Evolutionary conservation across 345 rosid genomes (phyloP).

Genomic region (Microthlaspi erraticum): DNA sequence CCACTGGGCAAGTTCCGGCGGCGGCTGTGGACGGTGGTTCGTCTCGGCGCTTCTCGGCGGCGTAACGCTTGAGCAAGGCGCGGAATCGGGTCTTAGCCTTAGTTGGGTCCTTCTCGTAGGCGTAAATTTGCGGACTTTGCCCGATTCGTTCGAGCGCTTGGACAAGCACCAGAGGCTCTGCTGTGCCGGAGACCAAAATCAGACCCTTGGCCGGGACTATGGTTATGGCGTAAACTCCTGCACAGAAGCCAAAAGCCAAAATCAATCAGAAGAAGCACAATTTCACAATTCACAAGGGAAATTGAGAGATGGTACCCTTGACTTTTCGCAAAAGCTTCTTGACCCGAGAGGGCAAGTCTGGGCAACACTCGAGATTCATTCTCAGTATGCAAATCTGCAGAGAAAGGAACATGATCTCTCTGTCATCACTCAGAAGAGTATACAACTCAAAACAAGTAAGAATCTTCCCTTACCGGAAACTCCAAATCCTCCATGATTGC

Average conservation of each 20-base stretch:
- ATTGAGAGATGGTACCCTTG: neutral
- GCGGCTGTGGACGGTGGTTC: neutral
- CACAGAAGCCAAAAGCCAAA: neutral
- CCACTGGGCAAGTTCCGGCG: constrained; percentile 3
- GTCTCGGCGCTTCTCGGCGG: neutral
- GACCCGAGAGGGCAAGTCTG: constrained; percentile 3
- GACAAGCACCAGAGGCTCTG: constrained; percentile 18
- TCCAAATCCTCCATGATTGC: constrained; percentile 28
- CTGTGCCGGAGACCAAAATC: constrained; percentile 28
- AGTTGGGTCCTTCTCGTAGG: constrained; percentile 37
- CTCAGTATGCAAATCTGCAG: constrained; percentile 24
- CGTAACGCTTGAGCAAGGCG: constrained; percentile 31
- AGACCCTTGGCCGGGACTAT: constrained; percentile 30
- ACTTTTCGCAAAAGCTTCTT: constrained; percentile 30
- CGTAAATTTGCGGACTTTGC: constrained; percentile 29
- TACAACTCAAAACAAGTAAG: neutral
- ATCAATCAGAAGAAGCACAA: neutral
- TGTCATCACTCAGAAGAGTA: neutral
- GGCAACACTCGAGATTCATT: constrained; percentile 6
- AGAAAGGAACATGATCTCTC: neutral
- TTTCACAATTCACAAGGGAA: no score
- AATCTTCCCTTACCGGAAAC: constrained; percentile 18
- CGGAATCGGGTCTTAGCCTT: constrained; percentile 24
- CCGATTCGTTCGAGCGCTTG: constrained; percentile 14
- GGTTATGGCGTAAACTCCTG: constrained; percentile 36